A percentile compares a stretch with the other conserved stretches of the same genome.
These are phyloP conservation scores for Lasiosphaeris hirsuta DNA, from an alignment of 495 filamentous ascomycete genomes.

Conservation along the genomic window DNA sequence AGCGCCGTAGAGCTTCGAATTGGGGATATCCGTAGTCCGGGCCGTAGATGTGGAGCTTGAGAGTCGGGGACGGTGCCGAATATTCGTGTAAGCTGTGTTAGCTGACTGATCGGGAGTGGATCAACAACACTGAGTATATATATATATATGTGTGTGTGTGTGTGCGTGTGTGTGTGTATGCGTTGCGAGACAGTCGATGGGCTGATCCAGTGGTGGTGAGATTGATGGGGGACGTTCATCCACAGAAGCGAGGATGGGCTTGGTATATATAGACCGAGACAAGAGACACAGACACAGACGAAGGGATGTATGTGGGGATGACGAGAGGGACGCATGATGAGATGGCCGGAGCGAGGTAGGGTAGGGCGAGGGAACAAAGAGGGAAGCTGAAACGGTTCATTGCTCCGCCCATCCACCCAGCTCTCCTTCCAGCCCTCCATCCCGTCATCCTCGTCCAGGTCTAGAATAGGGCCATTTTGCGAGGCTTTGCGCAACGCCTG, in stretches of 20 bases:
- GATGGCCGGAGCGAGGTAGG: neutral
- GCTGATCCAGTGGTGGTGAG: neutral
- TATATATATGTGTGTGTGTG: neutral
- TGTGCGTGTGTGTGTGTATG: neutral
- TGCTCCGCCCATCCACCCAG: neutral
- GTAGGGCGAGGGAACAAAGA: neutral
- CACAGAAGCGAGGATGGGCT: neutral
- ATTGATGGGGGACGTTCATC: too few species aligned
- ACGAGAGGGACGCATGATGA: conserved; percentile 12
- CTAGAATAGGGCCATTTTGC: neutral
- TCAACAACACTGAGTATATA: neutral
- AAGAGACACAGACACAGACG: neutral
- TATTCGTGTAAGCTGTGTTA: neutral
- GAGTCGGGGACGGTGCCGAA: neutral
- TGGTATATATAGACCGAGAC: conserved; percentile 3
- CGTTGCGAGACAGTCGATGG: neutral
- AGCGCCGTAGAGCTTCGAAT: conserved; percentile 8
- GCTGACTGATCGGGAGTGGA: neutral
- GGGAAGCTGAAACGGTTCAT: conserved; percentile 4
- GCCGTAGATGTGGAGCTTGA: neutral
- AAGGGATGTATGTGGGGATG: conserved; percentile 8
- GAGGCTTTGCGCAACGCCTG: conserved; percentile 1
- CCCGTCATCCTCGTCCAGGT: neutral
- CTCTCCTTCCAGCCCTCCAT: neutral
- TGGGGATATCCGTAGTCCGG: conserved; percentile 33